Evolutionary conservation across 768 basidiomycete species (phyloP), one percentile per base, ranked within the genome.

Genomic region (Pisolithus marmoratus): DNA sequence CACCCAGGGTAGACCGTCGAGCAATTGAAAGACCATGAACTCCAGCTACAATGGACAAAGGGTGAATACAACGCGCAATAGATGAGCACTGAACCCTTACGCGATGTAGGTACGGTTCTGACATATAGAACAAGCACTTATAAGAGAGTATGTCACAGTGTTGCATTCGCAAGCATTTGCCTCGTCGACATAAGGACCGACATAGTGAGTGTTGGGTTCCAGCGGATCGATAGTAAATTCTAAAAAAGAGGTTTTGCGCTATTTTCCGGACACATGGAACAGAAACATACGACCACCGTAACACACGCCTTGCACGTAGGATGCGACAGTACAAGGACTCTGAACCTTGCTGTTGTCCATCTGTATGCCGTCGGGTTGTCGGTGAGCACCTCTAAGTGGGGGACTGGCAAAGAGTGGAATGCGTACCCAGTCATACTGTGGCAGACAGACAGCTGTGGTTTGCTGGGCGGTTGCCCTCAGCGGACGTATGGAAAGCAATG

Each of bases 101-200:
- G 54, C 58, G 23, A 74, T 53, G 54, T 67, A 72, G 2, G 65
- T 67, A 26, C 68, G 63, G 31, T 72, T 73, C 60, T 84, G 83
- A 60, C 83, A 84, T 34, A 72, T 60, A 22, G 73, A 79, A 63
- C 83, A 84, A 12, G 83, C 82, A 51, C 75, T 78, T 55, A 83
- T 69, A 23, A 79, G 54, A 12, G 74, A 77, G 55, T 83, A 84
- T 4, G 74, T 73, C 26, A 82, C 76, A 7, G 80, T 74, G 59
- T 71, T 83, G 58, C 83, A 84, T 56, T 76, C 72, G 54, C 83
- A 83, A 5, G 60, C 40, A 46, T 70, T 63, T 51, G 51, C 17
- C 29, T 64, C 36, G 45, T 49, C 40, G 23, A n/a, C 46, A 52
- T 63, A 67, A 63, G 81, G 60, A 62, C 69, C 57, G 51, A 57